Conservation (phyloP, 345 rosid genomes). For the Lepidium aucheri region DNA sequence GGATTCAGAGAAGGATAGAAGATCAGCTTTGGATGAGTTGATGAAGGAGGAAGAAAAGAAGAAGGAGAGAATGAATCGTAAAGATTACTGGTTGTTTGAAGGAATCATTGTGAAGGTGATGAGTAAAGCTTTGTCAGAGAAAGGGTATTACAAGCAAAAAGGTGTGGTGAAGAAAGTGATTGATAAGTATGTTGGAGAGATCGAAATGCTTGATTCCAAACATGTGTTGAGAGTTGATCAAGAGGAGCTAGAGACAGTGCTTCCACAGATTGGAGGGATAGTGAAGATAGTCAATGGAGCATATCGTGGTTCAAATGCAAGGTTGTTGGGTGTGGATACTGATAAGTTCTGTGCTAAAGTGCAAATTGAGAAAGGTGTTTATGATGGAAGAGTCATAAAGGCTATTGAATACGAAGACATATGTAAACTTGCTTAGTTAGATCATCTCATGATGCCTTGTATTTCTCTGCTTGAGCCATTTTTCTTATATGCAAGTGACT, state of each 20-base stretch:
- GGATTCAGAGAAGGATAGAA: constrained; percentile 27
- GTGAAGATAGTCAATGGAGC: constrained; percentile 93
- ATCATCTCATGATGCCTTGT: background rate
- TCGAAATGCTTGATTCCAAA: constrained; percentile 75
- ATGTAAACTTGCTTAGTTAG: constrained; percentile 58
- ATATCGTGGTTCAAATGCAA: constrained; percentile 69
- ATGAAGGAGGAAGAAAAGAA: constrained; percentile 87
- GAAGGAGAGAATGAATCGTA: constrained; percentile 73
- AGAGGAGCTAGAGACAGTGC: constrained; percentile 93
- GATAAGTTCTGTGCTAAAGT: constrained; percentile 78
- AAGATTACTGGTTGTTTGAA: constrained; percentile 84
- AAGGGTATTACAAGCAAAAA: constrained; percentile 88
- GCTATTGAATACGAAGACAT: constrained; percentile 86
- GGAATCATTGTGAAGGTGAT: constrained; percentile 85
- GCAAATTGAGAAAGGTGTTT: constrained; percentile 87
- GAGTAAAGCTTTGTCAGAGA: constrained; percentile 68
- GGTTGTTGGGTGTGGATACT: constrained; percentile 67
- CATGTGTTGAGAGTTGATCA: constrained; percentile 84
- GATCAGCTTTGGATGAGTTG: constrained; percentile 74
- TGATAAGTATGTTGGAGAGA: constrained; percentile 79
- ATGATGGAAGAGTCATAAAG: constrained; percentile 82
- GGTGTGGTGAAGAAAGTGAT: constrained; percentile 78
- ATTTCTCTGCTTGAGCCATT: background rate
- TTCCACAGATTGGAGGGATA: constrained; percentile 72
- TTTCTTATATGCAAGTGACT: background rate